Evolutionary conservation across 495 filamentous ascomycete species (phyloP).

Genomic region (Penicillium turbatum): DNA sequence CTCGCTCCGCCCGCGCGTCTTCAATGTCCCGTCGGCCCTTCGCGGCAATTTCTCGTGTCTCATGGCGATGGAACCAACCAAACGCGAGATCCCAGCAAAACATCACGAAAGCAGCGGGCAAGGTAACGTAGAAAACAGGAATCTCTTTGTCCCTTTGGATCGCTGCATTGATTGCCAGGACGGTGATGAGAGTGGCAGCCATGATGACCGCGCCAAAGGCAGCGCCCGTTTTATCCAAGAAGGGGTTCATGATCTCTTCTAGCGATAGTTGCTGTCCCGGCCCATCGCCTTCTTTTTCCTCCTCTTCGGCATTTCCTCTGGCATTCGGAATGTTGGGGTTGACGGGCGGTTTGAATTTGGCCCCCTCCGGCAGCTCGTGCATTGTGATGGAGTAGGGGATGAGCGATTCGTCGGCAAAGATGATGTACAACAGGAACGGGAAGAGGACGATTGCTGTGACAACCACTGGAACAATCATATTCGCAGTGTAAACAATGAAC

Average conservation of each 20-base stretch:
- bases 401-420: conserved; percentile 56
- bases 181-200: conserved; percentile 54
- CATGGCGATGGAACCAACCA: conserved; percentile 54
- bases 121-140: conserved; percentile 57
- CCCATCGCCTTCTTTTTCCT: conserved; percentile 39
- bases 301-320: conserved; percentile 49
- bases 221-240: conserved; percentile 59
- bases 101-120: conserved; percentile 60
- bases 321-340: conserved; percentile 65
- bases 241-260: conserved; percentile 69
- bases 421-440: conserved; percentile 59
- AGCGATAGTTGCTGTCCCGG: conserved; percentile 50
- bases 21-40: conserved; percentile 51
- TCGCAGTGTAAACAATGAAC: conserved; percentile 63
- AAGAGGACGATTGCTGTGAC: conserved; percentile 59
- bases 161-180: conserved; percentile 56
- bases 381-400: conserved; percentile 61
- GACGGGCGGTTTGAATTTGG: conserved; percentile 48
- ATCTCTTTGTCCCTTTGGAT: conserved; percentile 24
- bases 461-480: conserved; percentile 65
- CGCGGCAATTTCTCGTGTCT: conserved; percentile 56
- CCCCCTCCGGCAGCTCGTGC: conserved; percentile 56
- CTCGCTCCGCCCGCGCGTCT: conserved; percentile 35
- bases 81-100: conserved; percentile 56
- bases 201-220: conserved; percentile 57